Evolutionary conservation across 371 early-diverging fungal genomes (phyloP).

Genomic region (Mortierella sp.): DNA sequence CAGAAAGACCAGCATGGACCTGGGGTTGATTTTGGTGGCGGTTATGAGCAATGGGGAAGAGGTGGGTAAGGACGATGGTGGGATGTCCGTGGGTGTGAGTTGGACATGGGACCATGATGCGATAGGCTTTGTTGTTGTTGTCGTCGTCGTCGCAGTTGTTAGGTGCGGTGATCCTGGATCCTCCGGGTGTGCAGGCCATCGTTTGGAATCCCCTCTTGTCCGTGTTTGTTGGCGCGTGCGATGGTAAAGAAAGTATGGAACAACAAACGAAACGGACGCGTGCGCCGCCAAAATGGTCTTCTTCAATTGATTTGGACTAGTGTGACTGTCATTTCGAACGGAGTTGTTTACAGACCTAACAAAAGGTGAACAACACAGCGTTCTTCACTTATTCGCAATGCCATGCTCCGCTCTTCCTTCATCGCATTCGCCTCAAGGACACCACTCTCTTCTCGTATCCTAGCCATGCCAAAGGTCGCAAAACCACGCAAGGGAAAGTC

Average conservation of each 20-base stretch:
- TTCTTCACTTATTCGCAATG: neutral
- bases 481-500: conserved; percentile 29
- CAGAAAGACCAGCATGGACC: neutral
- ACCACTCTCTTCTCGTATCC: neutral
- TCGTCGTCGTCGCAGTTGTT: neutral
- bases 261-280: no score
- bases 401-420: conserved; percentile 22
- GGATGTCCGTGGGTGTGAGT: conserved; percentile 30
- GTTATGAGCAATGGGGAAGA: conserved; percentile 6
- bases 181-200: conserved; percentile 7
- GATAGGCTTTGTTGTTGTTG: neutral
- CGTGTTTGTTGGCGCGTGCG: neutral
- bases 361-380: neutral
- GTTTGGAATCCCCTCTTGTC: neutral
- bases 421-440: neutral
- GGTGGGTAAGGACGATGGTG: conserved; percentile 23
- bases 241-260: neutral
- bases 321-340: neutral
- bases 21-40: conserved; percentile 34
- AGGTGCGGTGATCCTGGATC: conserved; percentile 14
- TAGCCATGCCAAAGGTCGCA: conserved; percentile 25
- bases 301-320: neutral
- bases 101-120: conserved; percentile 23
- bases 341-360: neutral
- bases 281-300: neutral